Evolutionary conservation across 2,329 filamentous ascomycete species (phyloP).

Genomic region (Aspergillus sp.): DNA sequence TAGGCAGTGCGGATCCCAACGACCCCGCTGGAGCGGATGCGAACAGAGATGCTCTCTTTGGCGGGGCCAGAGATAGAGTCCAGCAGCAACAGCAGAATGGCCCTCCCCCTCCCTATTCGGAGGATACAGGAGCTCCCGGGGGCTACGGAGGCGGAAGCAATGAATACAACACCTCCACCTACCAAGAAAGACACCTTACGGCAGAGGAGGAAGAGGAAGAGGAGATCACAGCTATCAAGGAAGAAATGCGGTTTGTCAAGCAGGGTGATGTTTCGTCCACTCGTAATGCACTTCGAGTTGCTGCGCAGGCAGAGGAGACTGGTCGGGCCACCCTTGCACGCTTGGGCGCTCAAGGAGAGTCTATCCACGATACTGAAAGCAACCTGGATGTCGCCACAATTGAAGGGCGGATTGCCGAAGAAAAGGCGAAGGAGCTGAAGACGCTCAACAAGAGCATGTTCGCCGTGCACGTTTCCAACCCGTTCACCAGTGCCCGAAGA

Average conservation of each 20-base stretch:
- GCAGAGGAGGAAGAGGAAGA: constrained; percentile 75
- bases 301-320: constrained; percentile 65
- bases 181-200: constrained; percentile 72
- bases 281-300: constrained; percentile 63
- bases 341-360: constrained; percentile 73
- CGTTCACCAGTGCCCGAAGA: constrained; percentile 67
- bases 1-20: constrained; percentile 46
- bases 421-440: constrained; percentile 77
- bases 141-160: constrained; percentile 30
- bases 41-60: constrained; percentile 56
- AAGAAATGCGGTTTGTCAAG: constrained; percentile 71
- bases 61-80: constrained; percentile 48
- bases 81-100: constrained; percentile 37
- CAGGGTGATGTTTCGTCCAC: constrained; percentile 71
- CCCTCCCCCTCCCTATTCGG: constrained; percentile 24
- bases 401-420: constrained; percentile 70
- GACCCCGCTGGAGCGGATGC: constrained; percentile 45
- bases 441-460: constrained; percentile 89
- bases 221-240: constrained; percentile 66
- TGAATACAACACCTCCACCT: constrained; percentile 37
- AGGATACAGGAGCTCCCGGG: constrained; percentile 8
- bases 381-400: constrained; percentile 76
- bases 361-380: constrained; percentile 74
- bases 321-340: constrained; percentile 68
- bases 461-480: constrained; percentile 71